Evolutionary conservation across 139 green algal species (phyloP).

Genomic region (Chlamydomonas asymmetrica): DNA sequence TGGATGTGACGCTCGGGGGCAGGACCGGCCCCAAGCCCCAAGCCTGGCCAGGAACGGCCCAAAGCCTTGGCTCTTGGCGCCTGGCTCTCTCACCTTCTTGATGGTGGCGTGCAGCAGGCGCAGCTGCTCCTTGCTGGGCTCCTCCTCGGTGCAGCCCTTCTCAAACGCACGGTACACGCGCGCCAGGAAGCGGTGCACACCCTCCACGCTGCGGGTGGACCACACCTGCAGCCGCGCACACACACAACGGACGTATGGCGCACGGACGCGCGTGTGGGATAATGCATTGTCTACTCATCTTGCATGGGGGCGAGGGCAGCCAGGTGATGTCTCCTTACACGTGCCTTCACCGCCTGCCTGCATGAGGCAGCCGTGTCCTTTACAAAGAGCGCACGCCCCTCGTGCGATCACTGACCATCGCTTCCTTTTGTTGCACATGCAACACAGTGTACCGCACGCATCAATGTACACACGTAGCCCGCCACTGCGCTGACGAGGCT

Average conservation of each 20-base stretch:
- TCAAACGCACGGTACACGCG: conserved; percentile 83
- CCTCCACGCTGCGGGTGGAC: conserved; percentile 91
- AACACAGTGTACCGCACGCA: no score
- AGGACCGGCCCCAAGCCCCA: neutral
- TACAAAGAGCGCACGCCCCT: neutral
- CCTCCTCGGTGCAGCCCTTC: conserved; percentile 49
- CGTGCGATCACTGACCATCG: neutral
- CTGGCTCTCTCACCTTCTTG: conserved; percentile 72
- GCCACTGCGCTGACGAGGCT: no score
- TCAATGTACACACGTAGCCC: no score
- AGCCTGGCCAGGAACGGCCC: neutral
- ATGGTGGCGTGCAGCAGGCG: conserved; percentile 85
- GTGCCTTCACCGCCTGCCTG: no score
- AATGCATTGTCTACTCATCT: no score
- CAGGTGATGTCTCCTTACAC: no score
- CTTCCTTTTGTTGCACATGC: no score
- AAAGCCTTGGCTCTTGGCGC: neutral
- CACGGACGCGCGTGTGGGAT: no score
- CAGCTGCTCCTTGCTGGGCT: conserved; percentile 82
- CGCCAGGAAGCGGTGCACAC: conserved; percentile 95
- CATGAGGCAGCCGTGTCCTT: no score
- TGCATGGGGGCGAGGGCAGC: no score
- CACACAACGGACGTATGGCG: neutral
- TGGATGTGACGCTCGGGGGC: no score
- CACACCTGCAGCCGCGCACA: conserved; percentile 66